These are phyloP conservation scores for Balamuthia mandrillaris DNA, from an alignment of 208 protist genomes.

Conservation along the genomic window DNA sequence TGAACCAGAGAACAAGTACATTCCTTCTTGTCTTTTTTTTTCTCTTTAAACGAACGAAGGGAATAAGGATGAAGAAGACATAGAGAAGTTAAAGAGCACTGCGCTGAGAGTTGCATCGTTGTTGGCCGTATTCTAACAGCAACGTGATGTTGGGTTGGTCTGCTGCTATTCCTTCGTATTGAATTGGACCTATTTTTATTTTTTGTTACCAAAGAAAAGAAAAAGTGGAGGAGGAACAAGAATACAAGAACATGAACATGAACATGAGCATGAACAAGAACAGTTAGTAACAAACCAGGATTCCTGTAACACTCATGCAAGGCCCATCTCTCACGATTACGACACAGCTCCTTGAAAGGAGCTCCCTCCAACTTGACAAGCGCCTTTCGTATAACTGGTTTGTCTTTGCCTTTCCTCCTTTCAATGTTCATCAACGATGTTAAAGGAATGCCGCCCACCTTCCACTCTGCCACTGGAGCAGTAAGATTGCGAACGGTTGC, in stretches of 20 bases:
- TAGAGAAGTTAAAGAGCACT: too few species aligned
- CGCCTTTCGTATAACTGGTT: slow-evolving; percentile 60
- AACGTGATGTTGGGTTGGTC: slow-evolving; percentile 19
- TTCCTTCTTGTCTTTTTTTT: too few species aligned
- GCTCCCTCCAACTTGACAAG: slow-evolving; percentile 48
- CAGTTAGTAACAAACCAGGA: slow-evolving; percentile 37
- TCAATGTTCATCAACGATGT: slow-evolving; percentile 59
- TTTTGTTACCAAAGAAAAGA: neutral
- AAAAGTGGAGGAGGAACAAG: neutral
- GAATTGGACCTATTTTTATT: slow-evolving; percentile 30
- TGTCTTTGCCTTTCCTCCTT: slow-evolving; percentile 31
- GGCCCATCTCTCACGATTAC: slow-evolving; percentile 41
- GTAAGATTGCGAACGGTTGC: slow-evolving; percentile 39
- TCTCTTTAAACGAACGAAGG: too few species aligned
- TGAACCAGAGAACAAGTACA: too few species aligned
- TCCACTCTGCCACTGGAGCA: slow-evolving; percentile 48
- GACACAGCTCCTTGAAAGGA: slow-evolving; percentile 40
- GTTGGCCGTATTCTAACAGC: neutral
- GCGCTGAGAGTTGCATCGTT: neutral
- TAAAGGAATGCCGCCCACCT: slow-evolving; percentile 55
- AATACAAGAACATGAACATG: neutral
- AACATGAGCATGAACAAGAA: too few species aligned
- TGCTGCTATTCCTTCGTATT: neutral
- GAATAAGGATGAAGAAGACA: too few species aligned
- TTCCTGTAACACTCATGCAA: slow-evolving; percentile 36